Conservation (phyloP, 768 basidiomycete species). For the Clitopilus passeckerianus region DNA sequence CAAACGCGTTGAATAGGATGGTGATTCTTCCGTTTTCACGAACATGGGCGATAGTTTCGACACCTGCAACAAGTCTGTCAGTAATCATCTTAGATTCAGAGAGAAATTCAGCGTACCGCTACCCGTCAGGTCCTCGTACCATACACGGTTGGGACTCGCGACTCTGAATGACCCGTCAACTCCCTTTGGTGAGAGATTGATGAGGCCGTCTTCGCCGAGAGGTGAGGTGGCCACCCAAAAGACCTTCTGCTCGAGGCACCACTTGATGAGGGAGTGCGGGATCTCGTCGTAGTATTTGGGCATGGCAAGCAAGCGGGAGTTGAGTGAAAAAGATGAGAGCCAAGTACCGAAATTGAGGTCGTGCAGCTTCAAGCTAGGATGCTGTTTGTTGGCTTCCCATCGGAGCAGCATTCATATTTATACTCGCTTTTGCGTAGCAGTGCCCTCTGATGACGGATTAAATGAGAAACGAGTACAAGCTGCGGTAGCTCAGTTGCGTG, state of each 20-base stretch:
- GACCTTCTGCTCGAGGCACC: constrained; percentile 52
- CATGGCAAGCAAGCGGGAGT: constrained; percentile 26
- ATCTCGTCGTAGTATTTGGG: constrained; percentile 49
- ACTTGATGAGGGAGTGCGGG: constrained; percentile 40
- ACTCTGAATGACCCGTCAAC: constrained; percentile 47
- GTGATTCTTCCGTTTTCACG: constrained; percentile 63
- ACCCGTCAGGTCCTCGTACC: constrained; percentile 68
- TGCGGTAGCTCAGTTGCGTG: background rate
- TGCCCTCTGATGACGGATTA: background rate
- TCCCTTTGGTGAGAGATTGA: constrained; percentile 64
- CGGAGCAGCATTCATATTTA: too few species aligned
- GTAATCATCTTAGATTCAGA: background rate
- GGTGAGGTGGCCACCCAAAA: constrained; percentile 65
- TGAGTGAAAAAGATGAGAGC: too few species aligned
- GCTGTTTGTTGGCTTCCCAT: too few species aligned
- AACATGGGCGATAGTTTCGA: constrained; percentile 57
- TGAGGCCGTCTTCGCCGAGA: constrained; percentile 49
- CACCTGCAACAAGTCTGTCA: constrained; percentile 26
- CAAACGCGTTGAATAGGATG: constrained; percentile 56
- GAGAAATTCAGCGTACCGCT: constrained; percentile 37
- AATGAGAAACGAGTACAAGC: too few species aligned
- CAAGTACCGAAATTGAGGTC: too few species aligned
- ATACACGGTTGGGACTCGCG: constrained; percentile 40
- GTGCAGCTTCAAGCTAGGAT: too few species aligned
- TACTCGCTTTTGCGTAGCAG: background rate